A percentile compares a stretch with the other conserved stretches of the same genome.
Evolutionary conservation across 306 rosid genomes (phyloP).

Genomic region (Prinsepia uniflora): DNA sequence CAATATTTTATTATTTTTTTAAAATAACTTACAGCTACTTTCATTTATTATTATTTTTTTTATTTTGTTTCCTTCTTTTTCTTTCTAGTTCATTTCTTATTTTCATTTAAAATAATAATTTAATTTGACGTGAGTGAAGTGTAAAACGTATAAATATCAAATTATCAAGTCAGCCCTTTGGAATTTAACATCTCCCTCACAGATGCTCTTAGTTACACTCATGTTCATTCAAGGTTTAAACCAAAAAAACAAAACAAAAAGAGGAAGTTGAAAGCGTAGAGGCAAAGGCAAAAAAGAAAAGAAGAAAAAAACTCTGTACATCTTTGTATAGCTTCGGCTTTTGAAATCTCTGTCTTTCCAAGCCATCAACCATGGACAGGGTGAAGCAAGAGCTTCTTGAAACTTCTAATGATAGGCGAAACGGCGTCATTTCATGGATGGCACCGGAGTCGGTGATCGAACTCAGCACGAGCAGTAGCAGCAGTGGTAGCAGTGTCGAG

Average conservation of each 20-base stretch:
- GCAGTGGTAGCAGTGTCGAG: slow-evolving; percentile 37
- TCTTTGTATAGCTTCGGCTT: not conserved
- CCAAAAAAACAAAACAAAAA: not conserved
- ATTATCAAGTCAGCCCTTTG: no score
- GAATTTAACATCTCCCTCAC: no score
- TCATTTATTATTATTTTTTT: no score
- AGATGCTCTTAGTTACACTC: no score
- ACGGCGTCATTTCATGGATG: slow-evolving; percentile 1
- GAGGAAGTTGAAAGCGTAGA: not conserved
- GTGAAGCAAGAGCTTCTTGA: slow-evolving; percentile 44
- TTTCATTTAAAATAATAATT: no score
- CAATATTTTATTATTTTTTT: no score
- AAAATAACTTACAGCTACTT: no score
- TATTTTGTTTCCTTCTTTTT: no score
- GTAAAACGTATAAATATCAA: no score
- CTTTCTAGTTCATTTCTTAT: no score
- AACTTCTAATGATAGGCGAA: slow-evolving; percentile 7
- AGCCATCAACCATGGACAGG: slow-evolving; percentile 35
- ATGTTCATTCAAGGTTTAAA: no score
- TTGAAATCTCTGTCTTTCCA: not conserved
- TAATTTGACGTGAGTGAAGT: no score
- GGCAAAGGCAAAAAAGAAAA: not conserved
- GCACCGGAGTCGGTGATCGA: slow-evolving; percentile 39
- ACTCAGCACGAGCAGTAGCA: slow-evolving; percentile 39
- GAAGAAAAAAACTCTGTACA: not conserved